Evolutionary conservation across 345 rosid genomes (phyloP).

Genomic region (Cardamine occulta): DNA sequence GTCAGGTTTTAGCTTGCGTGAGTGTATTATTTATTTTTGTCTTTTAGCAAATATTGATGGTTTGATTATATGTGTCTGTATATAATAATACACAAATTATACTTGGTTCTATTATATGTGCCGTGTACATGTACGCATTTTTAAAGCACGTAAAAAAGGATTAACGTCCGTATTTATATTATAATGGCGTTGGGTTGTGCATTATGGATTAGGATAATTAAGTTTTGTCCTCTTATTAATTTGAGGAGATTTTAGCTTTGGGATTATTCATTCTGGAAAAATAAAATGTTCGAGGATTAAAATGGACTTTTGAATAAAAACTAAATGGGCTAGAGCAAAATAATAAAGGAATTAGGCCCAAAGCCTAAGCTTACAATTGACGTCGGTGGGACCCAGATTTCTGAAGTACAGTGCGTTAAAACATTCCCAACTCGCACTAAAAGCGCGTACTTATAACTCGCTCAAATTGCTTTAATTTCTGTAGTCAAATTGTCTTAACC

Average conservation of each 20-base stretch:
- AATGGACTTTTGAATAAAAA: background rate
- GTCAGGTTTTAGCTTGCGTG: constrained; percentile 33
- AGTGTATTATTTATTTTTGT: constrained; percentile 16
- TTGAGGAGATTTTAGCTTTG: background rate
- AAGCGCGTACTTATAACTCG: no score
- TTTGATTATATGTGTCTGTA: constrained; percentile 31
- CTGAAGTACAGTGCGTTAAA: no score
- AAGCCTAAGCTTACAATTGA: no score
- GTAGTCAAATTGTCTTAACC: no score
- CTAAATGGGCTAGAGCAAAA: no score
- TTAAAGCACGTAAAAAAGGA: constrained; percentile 24
- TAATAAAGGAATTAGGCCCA: no score
- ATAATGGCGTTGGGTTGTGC: constrained; percentile 34
- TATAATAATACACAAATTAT: constrained; percentile 30
- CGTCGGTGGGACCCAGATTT: no score
- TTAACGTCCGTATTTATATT: constrained; percentile 31
- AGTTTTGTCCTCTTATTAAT: background rate
- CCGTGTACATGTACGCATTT: constrained; percentile 36
- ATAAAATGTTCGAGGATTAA: no score
- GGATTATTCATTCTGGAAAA: no score
- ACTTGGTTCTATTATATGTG: constrained; percentile 27
- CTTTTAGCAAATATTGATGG: constrained; percentile 36
- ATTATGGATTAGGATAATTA: constrained; percentile 13
- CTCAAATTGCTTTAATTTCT: no score
- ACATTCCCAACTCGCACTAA: no score